Evolutionary conservation across 2,329 filamentous ascomycete species (phyloP).

Genomic region (Claviceps sp.): DNA sequence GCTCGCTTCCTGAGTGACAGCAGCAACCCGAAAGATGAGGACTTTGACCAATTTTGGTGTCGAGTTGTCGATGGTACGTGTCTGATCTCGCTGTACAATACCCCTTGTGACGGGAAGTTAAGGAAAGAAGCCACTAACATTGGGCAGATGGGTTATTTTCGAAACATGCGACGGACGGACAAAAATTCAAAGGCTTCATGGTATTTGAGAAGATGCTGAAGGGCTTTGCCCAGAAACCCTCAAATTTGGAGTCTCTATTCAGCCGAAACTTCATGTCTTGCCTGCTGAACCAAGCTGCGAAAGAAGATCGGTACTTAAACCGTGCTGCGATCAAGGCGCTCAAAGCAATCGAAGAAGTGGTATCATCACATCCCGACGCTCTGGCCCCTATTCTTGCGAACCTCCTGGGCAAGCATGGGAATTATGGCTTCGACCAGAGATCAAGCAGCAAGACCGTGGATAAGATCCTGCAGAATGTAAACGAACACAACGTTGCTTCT

Average conservation of each 20-base stretch:
- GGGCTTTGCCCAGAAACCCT: slow-evolving; percentile 30
- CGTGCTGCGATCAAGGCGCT: slow-evolving; percentile 63
- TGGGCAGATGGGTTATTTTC: slow-evolving; percentile 66
- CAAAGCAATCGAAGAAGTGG: slow-evolving; percentile 54
- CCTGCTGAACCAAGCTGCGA: slow-evolving; percentile 69
- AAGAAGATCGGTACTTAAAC: slow-evolving; percentile 66
- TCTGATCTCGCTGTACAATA: background rate
- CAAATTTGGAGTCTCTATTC: slow-evolving; percentile 50
- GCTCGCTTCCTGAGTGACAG: slow-evolving; percentile 30
- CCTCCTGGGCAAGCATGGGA: slow-evolving; percentile 56
- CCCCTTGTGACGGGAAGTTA: background rate
- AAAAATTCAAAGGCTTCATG: slow-evolving; percentile 86
- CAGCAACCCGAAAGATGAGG: slow-evolving; percentile 21
- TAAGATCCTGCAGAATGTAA: slow-evolving; percentile 50
- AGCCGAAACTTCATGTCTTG: slow-evolving; percentile 72
- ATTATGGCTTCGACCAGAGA: slow-evolving; percentile 70
- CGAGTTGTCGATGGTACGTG: slow-evolving; percentile 70
- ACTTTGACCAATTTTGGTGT: slow-evolving; percentile 71
- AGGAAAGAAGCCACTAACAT: slow-evolving; percentile 11
- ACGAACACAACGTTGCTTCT: slow-evolving; percentile 39
- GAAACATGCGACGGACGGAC: slow-evolving; percentile 65
- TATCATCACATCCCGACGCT: slow-evolving; percentile 45
- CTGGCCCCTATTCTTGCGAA: slow-evolving; percentile 48
- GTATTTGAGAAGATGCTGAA: slow-evolving; percentile 67
- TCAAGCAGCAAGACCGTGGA: slow-evolving; percentile 81